Base-by-base conservation (phyloP, 2,329 filamentous ascomycete genomes). In the Achaetomium macrosporum region DNA sequence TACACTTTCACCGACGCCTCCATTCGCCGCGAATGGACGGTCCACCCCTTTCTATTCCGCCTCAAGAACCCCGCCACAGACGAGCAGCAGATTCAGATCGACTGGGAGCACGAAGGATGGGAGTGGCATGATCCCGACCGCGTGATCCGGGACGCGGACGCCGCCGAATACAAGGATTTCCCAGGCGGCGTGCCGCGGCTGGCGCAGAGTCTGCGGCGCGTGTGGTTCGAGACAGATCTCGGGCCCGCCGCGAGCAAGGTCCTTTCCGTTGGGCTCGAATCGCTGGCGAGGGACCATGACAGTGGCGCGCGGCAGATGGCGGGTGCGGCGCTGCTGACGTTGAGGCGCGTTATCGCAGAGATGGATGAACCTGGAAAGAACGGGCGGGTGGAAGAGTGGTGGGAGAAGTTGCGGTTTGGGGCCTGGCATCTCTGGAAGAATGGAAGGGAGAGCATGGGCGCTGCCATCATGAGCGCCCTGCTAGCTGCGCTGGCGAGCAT, bases 351-450 rank as follows among this genome's bases (percentile, higher is more conserved):
- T 2, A 64, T 78, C 2, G 54, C 57, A 6, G 61, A 64, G 44
- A 66, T 73, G 36, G 64, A 67, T 62, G 16, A 42, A 1, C 45
- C 58, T 10, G 55, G 16, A 1, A 25, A 57, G 20, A 2, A 50
- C 29, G 56, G 3, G 55, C 48, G 16, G 47, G 64, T 17, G 61
- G 65, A 73, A 1, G 65, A 64, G 7, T 83, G 81, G 75, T 87
- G 82, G 81, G 65, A 64, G 25, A 73, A 72, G 29, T 64, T 78
- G n/a, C 72, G 79, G 13, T 74, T 79, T 69, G 73, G 72, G 2
- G 79, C 76, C 2, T 87, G 84, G 78, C 79, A 85, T 64, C 68
- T 87, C 1, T 81, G 78, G 66, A 83, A 83, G 61, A 82, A 83
- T 50, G 81, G 82, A 0, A 75, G 82, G n/a, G 81, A 83, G 57